phyloP scores from a whole-genome alignment of 345 rosid genomes.

The Turnera subulata region DNA sequence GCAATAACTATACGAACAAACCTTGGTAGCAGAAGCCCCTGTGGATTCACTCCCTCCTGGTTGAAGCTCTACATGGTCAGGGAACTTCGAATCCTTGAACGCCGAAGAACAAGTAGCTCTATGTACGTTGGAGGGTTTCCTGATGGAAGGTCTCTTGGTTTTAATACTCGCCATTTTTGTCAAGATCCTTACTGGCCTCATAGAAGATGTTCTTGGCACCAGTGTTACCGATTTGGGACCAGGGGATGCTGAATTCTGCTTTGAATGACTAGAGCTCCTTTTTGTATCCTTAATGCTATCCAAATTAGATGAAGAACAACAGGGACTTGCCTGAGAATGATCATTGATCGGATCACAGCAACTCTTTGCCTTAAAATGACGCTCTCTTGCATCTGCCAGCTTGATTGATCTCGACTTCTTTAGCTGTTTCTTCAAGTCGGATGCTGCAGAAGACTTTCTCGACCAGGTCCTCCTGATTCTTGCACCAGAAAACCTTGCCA shows the following conservation, averaged over 20 bases:
- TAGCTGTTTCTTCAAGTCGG: slow-evolving; percentile 36
- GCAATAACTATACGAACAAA: slow-evolving; percentile 75
- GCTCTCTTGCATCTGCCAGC: slow-evolving; percentile 11
- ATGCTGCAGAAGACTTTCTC: slow-evolving; percentile 41
- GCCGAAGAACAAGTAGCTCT: slow-evolving; percentile 81
- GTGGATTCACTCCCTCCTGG: slow-evolving; percentile 29
- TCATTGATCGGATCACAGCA: slow-evolving; percentile 18
- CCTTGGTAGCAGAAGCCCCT: slow-evolving; percentile 28
- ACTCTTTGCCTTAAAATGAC: slow-evolving; percentile 5
- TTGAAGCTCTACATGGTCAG: slow-evolving; percentile 28
- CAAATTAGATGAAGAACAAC: slow-evolving; percentile 17
- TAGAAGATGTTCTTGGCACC: slow-evolving; percentile 29
- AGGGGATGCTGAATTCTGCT: slow-evolving; percentile 21
- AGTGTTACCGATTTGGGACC: slow-evolving; percentile 25
- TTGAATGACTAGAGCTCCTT: slow-evolving; percentile 1
- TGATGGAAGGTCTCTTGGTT: slow-evolving; percentile 30
- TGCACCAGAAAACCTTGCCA: slow-evolving; percentile 46
- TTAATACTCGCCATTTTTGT: slow-evolving; percentile 46
- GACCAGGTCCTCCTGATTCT: slow-evolving; percentile 42
- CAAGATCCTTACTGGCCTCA: slow-evolving; percentile 37
- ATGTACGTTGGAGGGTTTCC: slow-evolving; percentile 28
- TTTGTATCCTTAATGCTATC: slow-evolving; percentile 6
- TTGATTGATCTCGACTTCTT: slow-evolving; percentile 44
- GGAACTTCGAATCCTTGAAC: slow-evolving; percentile 61
- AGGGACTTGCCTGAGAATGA: slow-evolving; percentile 22